Evolutionary conservation across 176 grass and related monocot genomes (phyloP).

Genomic region (Cenchrus americanus): DNA sequence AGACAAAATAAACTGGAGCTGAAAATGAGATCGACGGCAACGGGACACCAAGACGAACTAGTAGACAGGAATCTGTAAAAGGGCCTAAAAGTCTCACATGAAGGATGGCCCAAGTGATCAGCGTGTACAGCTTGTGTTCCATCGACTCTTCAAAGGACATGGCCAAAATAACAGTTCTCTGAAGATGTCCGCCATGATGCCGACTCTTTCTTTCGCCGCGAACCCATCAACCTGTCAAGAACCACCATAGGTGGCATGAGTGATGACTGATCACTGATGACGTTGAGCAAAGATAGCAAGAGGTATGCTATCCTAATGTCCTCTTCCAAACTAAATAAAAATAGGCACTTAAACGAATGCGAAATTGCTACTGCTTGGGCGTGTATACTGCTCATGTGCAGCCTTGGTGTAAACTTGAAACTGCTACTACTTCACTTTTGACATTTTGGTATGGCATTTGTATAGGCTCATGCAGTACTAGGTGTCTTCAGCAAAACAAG

Average conservation of each 20-base stretch:
- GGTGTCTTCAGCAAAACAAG: not conserved
- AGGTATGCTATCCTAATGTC: not conserved
- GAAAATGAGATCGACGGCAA: too few species aligned
- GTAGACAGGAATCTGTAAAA: too few species aligned
- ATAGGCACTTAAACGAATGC: not conserved
- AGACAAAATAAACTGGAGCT: too few species aligned
- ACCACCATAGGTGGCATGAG: not conserved
- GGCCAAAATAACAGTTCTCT: conserved; percentile 34
- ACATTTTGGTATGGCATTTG: not conserved
- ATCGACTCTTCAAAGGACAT: conserved; percentile 9
- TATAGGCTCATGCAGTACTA: not conserved
- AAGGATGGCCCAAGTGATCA: too few species aligned
- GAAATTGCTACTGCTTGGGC: not conserved
- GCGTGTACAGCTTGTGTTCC: not conserved
- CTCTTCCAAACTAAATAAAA: not conserved
- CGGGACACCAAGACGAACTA: too few species aligned
- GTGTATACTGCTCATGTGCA: not conserved
- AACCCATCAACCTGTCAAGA: conserved; percentile 81
- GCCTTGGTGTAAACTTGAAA: not conserved
- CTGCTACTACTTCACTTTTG: not conserved
- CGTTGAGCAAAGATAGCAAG: not conserved
- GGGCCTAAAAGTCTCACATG: too few species aligned
- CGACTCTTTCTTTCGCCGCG: conserved; percentile 68
- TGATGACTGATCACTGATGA: conserved; percentile 9
- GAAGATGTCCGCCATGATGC: conserved; percentile 45